Conservation (phyloP, 768 basidiomycete genomes). For the Lactarius tabidus region DNA sequence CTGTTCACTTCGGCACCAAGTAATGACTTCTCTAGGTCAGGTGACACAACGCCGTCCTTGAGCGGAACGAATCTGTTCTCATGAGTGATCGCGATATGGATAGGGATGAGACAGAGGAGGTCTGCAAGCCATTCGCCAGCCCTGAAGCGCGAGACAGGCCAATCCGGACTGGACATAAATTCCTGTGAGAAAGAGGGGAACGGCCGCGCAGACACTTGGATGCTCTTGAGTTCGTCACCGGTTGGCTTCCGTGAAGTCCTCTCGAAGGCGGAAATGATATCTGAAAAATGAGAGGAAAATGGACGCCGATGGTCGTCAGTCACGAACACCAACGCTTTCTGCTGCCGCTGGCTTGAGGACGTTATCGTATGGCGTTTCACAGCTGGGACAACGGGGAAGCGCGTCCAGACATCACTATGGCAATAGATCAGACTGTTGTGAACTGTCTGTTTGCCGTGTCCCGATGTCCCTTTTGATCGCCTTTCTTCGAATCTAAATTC, state of each 20-base stretch:
- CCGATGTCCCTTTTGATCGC: constrained; percentile 29
- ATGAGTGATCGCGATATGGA: constrained; percentile 55
- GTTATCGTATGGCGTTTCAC: constrained; percentile 17
- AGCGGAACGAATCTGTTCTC: constrained; percentile 62
- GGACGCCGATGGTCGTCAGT: constrained; percentile 36
- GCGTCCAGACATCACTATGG: constrained; percentile 16
- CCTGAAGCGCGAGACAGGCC: constrained; percentile 37
- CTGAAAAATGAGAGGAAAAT: constrained; percentile 42
- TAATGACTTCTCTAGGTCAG: constrained; percentile 48
- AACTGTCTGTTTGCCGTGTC: constrained; percentile 27
- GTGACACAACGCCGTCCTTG: constrained; percentile 52
- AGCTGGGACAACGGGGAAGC: constrained; percentile 17
- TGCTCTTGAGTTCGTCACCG: constrained; percentile 40
- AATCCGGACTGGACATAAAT: constrained; percentile 16
- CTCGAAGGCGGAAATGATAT: constrained; percentile 47
- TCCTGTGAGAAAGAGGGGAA: constrained; percentile 30
- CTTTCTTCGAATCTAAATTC: constrained; percentile 54
- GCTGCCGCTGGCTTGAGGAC: constrained; percentile 29
- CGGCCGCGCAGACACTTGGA: constrained; percentile 35
- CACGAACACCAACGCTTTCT: constrained; percentile 42
- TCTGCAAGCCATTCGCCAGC: constrained; percentile 63
- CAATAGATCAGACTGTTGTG: constrained; percentile 37
- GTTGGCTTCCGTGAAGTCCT: constrained; percentile 50
- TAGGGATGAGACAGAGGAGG: constrained; percentile 58
- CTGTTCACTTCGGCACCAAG: constrained; percentile 56